phyloP scores from a whole-genome alignment of 2,329 filamentous ascomycete genomes.

The Aspergillus novoparasiticus region DNA sequence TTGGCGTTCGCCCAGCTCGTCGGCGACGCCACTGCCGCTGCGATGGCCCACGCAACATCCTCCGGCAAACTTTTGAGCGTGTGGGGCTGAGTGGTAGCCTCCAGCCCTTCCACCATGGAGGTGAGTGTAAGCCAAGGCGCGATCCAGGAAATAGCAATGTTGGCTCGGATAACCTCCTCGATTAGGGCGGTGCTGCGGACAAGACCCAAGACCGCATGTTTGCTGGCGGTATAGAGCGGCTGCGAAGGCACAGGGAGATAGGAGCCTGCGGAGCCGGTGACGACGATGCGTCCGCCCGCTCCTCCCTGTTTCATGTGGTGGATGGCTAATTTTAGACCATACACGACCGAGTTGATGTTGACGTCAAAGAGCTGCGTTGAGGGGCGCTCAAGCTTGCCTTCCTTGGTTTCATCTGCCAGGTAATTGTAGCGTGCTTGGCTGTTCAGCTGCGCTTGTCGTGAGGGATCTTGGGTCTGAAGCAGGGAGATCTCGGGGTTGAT shows the following conservation, averaged over 20 bases:
- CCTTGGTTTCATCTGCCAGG: conserved; percentile 16
- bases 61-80: conserved; percentile 6
- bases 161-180: conserved; percentile 13
- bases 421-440: conserved; percentile 16
- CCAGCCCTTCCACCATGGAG: conserved; percentile 19
- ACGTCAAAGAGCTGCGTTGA: conserved; percentile 15
- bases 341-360: conserved; percentile 19
- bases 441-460: conserved; percentile 14
- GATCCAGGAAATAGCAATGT: conserved; percentile 20
- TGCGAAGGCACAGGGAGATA: conserved; percentile 25
- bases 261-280: conserved; percentile 20
- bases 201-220: conserved; percentile 22
- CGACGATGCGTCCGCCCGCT: conserved; percentile 19
- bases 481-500: conserved; percentile 23
- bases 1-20: conserved; percentile 17
- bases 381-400: conserved; percentile 7
- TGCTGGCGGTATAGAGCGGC: conserved; percentile 23
- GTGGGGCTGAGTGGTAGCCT: background rate
- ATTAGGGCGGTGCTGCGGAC: conserved; percentile 20
- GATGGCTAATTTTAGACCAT: conserved; percentile 21
- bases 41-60: conserved; percentile 22
- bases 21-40: conserved; percentile 12
- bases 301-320: conserved; percentile 19
- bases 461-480: conserved; percentile 9
- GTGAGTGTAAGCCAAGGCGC: conserved; percentile 24